Evolutionary conservation across 495 filamentous ascomycete species (phyloP), one percentile per base, ranked within the genome.

Genomic region (Penicillium coprophilum): DNA sequence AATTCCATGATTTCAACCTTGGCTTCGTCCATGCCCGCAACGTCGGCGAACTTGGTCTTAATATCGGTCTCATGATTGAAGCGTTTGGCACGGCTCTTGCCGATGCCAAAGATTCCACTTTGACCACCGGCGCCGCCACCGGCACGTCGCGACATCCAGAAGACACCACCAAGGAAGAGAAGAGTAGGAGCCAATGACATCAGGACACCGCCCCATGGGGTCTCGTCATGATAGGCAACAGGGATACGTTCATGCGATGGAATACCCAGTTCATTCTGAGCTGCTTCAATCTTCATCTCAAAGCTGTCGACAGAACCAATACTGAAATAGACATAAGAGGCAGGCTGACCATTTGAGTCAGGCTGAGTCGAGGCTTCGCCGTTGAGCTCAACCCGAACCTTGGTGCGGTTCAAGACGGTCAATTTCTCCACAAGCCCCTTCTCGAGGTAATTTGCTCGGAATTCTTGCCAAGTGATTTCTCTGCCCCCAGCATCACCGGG

Each of bases 1-100:
- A 98, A 98, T 71, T 98, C 94, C 93, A 97, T 97, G 62, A 98
- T 98, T 72, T 98, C 94, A 36, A 83, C 75, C 82, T 98, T 98
- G 30, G 94, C 94, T 75, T 98, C 94, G 70, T 98, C 94, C 92
- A 97, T 94, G 64, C 94, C 94, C 21, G 94, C 94, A 40, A 98
- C 94, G 71, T 98, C 94, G 50, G 91, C 81, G 71, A 98, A 98
- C 71, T 96, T 96, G 71, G 91, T 90, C 74, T 93, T 96, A 77
- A 98, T 82, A 59, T 95, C 89, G 4, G 90, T 87, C 76, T 97
- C 95, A 55, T 97, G 92, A 70, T 96, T 97, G 77, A 97, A 98
- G 54, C 87, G 87, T 77, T 96, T 97, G 34, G 94, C 94, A 55
- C 89, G 87, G 70, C 92, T 96, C 81, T 92, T 92, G 50, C 92